A percentile compares a stretch with the other conserved stretches of the same genome.
Evolutionary conservation across 2,329 filamentous ascomycete genomes (phyloP).

Genomic region (Lachnellula suecica): DNA sequence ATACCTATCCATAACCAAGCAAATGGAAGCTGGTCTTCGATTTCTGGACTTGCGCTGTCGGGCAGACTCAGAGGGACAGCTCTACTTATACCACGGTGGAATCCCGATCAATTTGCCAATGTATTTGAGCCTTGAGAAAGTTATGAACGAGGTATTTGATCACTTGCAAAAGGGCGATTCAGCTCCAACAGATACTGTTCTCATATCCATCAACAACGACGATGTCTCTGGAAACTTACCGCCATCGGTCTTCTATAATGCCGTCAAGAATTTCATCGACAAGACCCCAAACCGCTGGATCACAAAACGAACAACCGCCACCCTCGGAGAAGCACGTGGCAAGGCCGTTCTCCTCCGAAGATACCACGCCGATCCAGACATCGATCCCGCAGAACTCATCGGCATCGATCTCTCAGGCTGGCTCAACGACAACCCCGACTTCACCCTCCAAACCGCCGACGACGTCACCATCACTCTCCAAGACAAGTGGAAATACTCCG

Average conservation of each 20-base stretch:
- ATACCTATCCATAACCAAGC: slow-evolving; percentile 58
- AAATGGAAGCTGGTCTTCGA: slow-evolving; percentile 69
- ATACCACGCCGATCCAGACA: slow-evolving; percentile 49
- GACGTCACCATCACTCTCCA: slow-evolving; percentile 41
- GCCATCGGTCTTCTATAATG: slow-evolving; percentile 45
- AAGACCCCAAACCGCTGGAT: slow-evolving; percentile 53
- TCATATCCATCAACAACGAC: slow-evolving; percentile 70
- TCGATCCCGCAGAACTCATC: slow-evolving; percentile 31
- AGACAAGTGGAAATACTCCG: slow-evolving; percentile 46
- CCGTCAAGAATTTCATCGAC: slow-evolving; percentile 55
- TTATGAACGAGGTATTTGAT: slow-evolving; percentile 56
- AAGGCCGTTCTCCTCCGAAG: slow-evolving; percentile 68
- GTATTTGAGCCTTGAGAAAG: slow-evolving; percentile 56
- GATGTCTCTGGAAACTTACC: slow-evolving; percentile 57
- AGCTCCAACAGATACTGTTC: slow-evolving; percentile 63
- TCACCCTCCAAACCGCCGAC: slow-evolving; percentile 43
- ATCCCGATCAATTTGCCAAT: slow-evolving; percentile 69
- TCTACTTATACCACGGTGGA: slow-evolving; percentile 68
- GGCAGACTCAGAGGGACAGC: slow-evolving; percentile 50
- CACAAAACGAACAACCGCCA: slow-evolving; percentile 57
- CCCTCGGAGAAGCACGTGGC: slow-evolving; percentile 61
- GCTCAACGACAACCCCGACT: slow-evolving; percentile 65
- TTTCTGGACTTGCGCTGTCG: slow-evolving; percentile 71
- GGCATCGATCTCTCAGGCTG: slow-evolving; percentile 47
- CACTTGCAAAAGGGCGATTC: slow-evolving; percentile 51